Conservation (phyloP, 2,329 filamentous ascomycete species). For the Sporothrix pallida region DNA sequence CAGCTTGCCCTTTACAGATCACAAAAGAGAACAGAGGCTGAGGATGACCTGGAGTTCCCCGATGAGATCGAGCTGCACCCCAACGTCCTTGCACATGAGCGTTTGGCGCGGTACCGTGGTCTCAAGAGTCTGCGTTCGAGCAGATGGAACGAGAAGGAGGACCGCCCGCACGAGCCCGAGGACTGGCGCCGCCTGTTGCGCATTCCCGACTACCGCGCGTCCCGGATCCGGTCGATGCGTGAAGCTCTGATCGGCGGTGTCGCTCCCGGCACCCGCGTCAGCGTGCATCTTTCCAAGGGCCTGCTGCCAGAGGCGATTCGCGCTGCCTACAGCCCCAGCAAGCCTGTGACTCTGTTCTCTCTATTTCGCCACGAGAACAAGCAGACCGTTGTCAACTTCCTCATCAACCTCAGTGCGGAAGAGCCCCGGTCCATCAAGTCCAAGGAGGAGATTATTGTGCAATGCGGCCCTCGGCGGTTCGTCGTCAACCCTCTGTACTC, state of each 20-base stretch:
- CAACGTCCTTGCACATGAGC: constrained; percentile 81
- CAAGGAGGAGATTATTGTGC: constrained; percentile 89
- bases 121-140: constrained; percentile 90
- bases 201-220: constrained; percentile 86
- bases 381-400: constrained; percentile 85
- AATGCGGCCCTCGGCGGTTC: constrained; percentile 87
- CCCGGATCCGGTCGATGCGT: constrained; percentile 74
- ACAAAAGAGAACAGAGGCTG: constrained; percentile 78
- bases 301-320: constrained; percentile 48
- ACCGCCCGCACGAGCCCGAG: constrained; percentile 83
- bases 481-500: constrained; percentile 91
- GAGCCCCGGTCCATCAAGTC: constrained; percentile 78
- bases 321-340: constrained; percentile 56
- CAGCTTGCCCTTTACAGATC: constrained; percentile 82
- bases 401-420: constrained; percentile 82
- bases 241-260: constrained; percentile 92
- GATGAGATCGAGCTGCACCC: constrained; percentile 96
- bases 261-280: constrained; percentile 79
- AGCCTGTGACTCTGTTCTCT: constrained; percentile 78
- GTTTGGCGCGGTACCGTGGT: constrained; percentile 84
- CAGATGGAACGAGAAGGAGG: constrained; percentile 86
- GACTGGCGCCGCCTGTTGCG: constrained; percentile 87
- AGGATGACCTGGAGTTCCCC: constrained; percentile 94
- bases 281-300: constrained; percentile 66
- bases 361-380: constrained; percentile 95